Conservation (phyloP, 2,329 filamentous ascomycete species). For the Colletotrichum lindemuthianum region DNA sequence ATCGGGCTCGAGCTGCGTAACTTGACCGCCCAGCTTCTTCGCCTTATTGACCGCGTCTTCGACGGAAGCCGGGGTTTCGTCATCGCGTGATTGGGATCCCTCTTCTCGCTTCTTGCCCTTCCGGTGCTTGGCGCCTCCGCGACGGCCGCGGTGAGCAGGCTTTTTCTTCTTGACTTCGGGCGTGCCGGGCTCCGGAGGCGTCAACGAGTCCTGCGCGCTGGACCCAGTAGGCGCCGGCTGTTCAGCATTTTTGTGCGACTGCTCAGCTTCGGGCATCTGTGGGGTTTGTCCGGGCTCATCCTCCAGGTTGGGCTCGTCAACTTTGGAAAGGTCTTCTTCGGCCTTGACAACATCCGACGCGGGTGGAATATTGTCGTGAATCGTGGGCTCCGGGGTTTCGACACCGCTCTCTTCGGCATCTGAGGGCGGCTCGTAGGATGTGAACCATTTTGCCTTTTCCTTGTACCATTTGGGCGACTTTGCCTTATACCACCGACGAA, state of each 20-base stretch:
- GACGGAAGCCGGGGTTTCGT: constrained; percentile 59
- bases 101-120: constrained; percentile 65
- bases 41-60: constrained; percentile 71
- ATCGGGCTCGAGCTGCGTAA: constrained; percentile 68
- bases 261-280: not conserved
- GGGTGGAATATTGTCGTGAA: constrained; percentile 10
- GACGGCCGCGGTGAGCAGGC: constrained; percentile 75
- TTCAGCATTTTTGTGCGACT: not conserved
- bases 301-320: constrained; percentile 2
- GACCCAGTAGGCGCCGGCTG: not conserved
- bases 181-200: constrained; percentile 27
- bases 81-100: constrained; percentile 59
- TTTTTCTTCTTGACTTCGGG: constrained; percentile 74
- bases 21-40: constrained; percentile 63
- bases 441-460: constrained; percentile 32
- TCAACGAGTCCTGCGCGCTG: not conserved
- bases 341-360: not conserved
- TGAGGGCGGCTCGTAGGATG: constrained; percentile 41
- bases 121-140: constrained; percentile 76
- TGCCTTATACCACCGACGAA: constrained; percentile 51
- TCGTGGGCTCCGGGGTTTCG: constrained; percentile 22
- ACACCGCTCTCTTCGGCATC: constrained; percentile 28
- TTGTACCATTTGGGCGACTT: constrained; percentile 37
- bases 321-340: not conserved
- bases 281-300: not conserved